Evolutionary conservation across 2,329 filamentous ascomycete genomes (phyloP).

Genomic region (Stachybotrys chlorohalonatus): DNA sequence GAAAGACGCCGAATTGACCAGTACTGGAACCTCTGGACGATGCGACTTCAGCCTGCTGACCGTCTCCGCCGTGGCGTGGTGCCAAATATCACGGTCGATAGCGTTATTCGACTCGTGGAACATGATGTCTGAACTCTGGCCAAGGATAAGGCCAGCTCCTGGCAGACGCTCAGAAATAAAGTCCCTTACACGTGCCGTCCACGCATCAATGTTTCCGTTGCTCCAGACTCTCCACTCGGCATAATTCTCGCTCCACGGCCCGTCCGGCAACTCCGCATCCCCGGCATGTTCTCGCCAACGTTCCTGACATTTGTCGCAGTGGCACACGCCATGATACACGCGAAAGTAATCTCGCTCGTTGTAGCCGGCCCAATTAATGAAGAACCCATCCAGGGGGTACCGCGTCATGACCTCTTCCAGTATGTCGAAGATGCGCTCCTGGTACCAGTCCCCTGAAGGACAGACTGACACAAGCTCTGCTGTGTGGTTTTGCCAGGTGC

Average conservation of each 20-base stretch:
- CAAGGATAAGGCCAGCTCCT: constrained; percentile 7
- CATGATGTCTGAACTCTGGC: constrained; percentile 3
- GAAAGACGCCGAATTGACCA: constrained; percentile 7
- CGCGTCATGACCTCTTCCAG: constrained; percentile 7
- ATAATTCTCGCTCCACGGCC: constrained; percentile 3
- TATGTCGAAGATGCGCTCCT: constrained; percentile 8
- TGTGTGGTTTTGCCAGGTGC: constrained; percentile 7
- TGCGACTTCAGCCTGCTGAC: constrained; percentile 4
- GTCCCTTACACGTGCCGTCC: constrained; percentile 5
- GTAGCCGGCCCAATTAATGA: constrained; percentile 9
- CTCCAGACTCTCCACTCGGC: constrained; percentile 6
- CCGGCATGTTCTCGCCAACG: constrained; percentile 6
- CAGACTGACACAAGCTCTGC: constrained; percentile 7
- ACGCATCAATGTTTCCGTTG: constrained; percentile 5
- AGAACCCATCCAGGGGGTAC: constrained; percentile 10
- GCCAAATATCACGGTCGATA: constrained; percentile 7
- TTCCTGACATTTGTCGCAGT: constrained; percentile 5
- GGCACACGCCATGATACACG: constrained; percentile 8
- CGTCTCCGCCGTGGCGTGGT: constrained; percentile 5
- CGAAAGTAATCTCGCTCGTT: constrained; percentile 9
- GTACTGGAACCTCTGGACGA: constrained; percentile 6
- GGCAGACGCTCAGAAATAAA: constrained; percentile 6
- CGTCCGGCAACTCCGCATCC: constrained; percentile 3
- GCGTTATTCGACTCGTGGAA: constrained; percentile 10
- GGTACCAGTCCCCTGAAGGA: constrained; percentile 7